Base-by-base conservation (phyloP, 441 rosid genomes). In the Adansonia gregorii region DNA sequence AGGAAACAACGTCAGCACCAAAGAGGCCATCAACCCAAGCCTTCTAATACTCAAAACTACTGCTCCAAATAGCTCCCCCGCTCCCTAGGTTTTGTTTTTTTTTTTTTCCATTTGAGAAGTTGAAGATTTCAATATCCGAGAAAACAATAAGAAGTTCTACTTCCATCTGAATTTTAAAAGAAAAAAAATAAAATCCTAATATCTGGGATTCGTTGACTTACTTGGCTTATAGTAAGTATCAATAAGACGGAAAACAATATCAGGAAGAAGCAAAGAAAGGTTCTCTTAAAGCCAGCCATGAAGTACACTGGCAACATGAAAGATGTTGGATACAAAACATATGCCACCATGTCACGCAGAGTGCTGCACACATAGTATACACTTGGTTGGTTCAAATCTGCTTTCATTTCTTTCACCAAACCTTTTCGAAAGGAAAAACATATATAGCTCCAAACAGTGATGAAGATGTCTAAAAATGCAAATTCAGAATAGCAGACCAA, bases 391-490 rank as follows among this genome's bases (percentile, higher is more conserved):
- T 92, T 94, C 99, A 95, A 94, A 69, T 95, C 99, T 61, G 97
- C 98, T 88, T 90, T 91, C 84, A 94, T 87, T 85, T 95, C 99
- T 82, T 94, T 95, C 85, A 94, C 98, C 80, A 95, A 68, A 87
- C 84, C 86, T 94, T 94, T 84, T 94, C 98, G 15, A 94, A 95
- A 20, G 99, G 99, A 61, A 95, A 95, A 61, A 95, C 98, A 3
- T 94, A 95, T 12, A 92, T 97, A 3, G 98, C 98, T 76, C 97
- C 98, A 9, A 95, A 94, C 7, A 95, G 87, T 0, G 99, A 95
- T 15, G 99, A 91, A 0, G 99, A 94, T 79, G 99, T 94, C 99
- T 98, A 95, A 83, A 95, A 94, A 94, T 95, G 92, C 99, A 94
- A 54, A 95, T 91, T 86, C 94, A 95, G 91, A 92, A 95, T 85